Evolutionary conservation across 1,284 basidiomycete genomes (phyloP).

Genomic region (Pulchroboletus neoregius): DNA sequence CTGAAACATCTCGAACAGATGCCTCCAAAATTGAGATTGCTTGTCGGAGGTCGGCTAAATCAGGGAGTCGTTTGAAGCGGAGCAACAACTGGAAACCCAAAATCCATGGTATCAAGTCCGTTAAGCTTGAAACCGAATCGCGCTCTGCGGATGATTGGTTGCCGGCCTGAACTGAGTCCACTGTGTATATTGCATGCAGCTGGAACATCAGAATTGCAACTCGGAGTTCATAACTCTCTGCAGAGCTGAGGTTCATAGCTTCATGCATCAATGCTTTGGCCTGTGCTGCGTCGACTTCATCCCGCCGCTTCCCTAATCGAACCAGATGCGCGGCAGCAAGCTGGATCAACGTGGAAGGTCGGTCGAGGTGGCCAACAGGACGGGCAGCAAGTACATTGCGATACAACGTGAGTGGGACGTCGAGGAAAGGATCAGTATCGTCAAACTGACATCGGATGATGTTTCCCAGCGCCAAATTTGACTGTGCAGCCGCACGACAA

Average conservation of each 20-base stretch:
- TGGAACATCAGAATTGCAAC: not conserved
- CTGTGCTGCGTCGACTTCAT: not conserved
- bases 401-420: too few relatives aligned
- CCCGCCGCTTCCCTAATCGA: not conserved
- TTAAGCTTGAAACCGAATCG: not conserved
- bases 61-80: not conserved
- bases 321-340: too few relatives aligned
- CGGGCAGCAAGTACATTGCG: too few relatives aligned
- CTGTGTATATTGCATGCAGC: not conserved
- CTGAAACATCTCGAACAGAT: not conserved
- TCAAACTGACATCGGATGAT: too few relatives aligned
- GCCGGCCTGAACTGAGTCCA: not conserved
- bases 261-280: not conserved
- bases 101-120: not conserved
- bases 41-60: not conserved
- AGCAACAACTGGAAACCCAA: not conserved
- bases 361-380: too few relatives aligned
- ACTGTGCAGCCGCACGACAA: too few relatives aligned
- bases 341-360: too few relatives aligned
- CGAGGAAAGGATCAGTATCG: too few relatives aligned
- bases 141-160: not conserved
- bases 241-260: not conserved
- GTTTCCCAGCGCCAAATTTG: too few relatives aligned
- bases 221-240: not conserved
- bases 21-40: not conserved